A percentile compares a stretch with the other conserved stretches of the same genome.
Evolutionary conservation across 1,284 basidiomycete species (phyloP).

Genomic region (Cutaneotrichosporon sp.): DNA sequence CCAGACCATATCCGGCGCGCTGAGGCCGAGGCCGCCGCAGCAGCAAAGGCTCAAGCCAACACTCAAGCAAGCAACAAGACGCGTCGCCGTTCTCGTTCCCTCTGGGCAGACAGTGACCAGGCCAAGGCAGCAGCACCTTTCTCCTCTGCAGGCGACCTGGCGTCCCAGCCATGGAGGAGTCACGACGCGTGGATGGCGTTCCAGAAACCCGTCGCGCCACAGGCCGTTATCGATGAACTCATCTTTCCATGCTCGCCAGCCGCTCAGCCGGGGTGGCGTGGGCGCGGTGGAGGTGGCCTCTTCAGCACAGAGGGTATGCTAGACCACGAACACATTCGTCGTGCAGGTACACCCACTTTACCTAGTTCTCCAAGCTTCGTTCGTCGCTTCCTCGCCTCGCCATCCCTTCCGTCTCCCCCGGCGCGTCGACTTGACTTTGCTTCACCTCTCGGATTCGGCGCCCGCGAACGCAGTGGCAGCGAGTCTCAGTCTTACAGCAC

Average conservation of each 20-base stretch:
- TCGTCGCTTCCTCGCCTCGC: neutral
- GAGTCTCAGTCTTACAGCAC: neutral
- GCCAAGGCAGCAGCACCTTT: slow-evolving; percentile 2
- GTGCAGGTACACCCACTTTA: neutral
- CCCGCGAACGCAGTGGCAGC: neutral
- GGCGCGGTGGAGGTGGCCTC: slow-evolving; percentile 23
- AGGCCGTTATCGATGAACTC: slow-evolving; percentile 15
- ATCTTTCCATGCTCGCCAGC: slow-evolving; percentile 18
- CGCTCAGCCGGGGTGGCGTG: slow-evolving; percentile 22
- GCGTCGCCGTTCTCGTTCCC: slow-evolving; percentile 15
- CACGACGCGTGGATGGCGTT: slow-evolving; percentile 40
- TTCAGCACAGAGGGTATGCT: slow-evolving; percentile 17
- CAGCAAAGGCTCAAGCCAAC: neutral
- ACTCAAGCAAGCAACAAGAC: neutral
- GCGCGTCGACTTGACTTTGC: slow-evolving; percentile 9
- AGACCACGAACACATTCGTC: slow-evolving; percentile 13
- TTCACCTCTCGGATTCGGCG: neutral
- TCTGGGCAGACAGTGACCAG: slow-evolving; percentile 18
- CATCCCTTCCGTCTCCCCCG: neutral
- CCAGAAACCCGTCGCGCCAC: slow-evolving; percentile 17
- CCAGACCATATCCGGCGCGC: slow-evolving; percentile 24
- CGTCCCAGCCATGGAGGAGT: slow-evolving; percentile 42
- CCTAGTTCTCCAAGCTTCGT: neutral
- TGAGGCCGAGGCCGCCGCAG: slow-evolving; percentile 4
- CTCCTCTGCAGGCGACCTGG: neutral